A percentile compares a stretch with the other conserved stretches of the same genome.
phyloP scores from a whole-genome alignment of 2,329 filamentous ascomycete species.

The Paraphoma sp. region DNA sequence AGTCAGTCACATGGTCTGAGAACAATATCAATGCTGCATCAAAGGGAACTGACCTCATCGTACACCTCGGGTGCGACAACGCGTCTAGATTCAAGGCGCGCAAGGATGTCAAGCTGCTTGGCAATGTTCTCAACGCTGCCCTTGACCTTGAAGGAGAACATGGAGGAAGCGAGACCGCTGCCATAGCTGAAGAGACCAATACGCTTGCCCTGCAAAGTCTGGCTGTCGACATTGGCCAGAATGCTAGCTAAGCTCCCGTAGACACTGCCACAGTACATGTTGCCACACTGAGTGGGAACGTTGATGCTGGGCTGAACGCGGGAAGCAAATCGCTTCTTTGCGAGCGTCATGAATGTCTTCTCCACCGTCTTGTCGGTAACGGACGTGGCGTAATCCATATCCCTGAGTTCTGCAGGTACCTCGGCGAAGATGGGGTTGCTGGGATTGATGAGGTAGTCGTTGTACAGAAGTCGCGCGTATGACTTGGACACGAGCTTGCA shows the following conservation, averaged over 20 bases:
- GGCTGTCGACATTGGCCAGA: slow-evolving; percentile 54
- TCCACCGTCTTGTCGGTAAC: slow-evolving; percentile 60
- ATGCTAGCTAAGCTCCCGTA: slow-evolving; percentile 59
- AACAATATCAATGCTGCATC: slow-evolving; percentile 14
- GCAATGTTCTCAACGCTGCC: slow-evolving; percentile 55
- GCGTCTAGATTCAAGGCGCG: slow-evolving; percentile 53
- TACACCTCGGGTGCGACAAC: slow-evolving; percentile 57
- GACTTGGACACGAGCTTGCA: slow-evolving; percentile 64
- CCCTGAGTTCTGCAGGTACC: slow-evolving; percentile 56
- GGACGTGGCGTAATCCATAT: slow-evolving; percentile 55
- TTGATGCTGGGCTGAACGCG: slow-evolving; percentile 59
- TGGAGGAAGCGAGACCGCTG: slow-evolving; percentile 58
- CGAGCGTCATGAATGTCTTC: slow-evolving; percentile 60
- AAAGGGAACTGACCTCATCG: slow-evolving; percentile 49
- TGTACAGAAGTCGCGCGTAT: slow-evolving; percentile 60
- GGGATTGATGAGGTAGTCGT: slow-evolving; percentile 58
- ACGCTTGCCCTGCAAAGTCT: slow-evolving; percentile 57
- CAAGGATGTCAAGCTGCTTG: slow-evolving; percentile 56
- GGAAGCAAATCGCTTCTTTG: slow-evolving; percentile 59
- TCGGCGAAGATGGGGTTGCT: slow-evolving; percentile 57
- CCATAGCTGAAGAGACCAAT: slow-evolving; percentile 61
- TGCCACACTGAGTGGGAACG: slow-evolving; percentile 61
- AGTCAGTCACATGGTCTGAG: slow-evolving; percentile 31
- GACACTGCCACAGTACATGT: slow-evolving; percentile 63
- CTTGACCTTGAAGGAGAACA: slow-evolving; percentile 58